Evolutionary conservation across 257 asterid species (phyloP), one percentile per base, ranked within the genome.

Genomic region (Solanum arcanum): DNA sequence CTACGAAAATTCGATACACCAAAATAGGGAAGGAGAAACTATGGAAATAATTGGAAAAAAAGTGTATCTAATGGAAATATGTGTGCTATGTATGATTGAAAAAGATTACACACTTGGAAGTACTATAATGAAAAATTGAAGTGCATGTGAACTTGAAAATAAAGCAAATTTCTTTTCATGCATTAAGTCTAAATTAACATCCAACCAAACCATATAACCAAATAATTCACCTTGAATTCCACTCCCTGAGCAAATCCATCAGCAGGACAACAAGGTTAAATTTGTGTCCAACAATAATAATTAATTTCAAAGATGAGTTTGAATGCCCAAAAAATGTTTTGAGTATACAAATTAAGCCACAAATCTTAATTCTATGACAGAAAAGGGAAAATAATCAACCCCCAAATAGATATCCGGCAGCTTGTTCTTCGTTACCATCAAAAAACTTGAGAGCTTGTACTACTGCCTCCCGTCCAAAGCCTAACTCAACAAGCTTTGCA

Each of bases 391-490:
- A 46, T 95, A 94, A 31, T 97, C 94, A 96, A 87, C 98, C 98
- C 49, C 98, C 99, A 60, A 97, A 97, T 84, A 97, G 97, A 90
- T 92, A 97, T 59, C 95, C 95, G 33, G 99, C 99, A 5, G 99
- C 99, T 88, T 95, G 98, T 86, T 95, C 99, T 91, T 97, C 99
- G 41, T 94, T 97, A 72, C 98, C 99, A 75, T 92, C 93, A 12
- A 92, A 94, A 82, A 97, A 91, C 90, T 92, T 94, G 56, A 96
- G 91, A 89, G 99, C 99, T 91, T 96, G 95, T 86, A 95, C 86
- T 23, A 94, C 98, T 89, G 94, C 94, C 37, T 94, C 98, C 91
- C 99, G 91, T 84, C 95, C 98, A 83, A 97, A 97, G n/a, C 99
- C 99, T 12, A 97, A 93, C 92, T 97, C 99, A 12, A 96, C 93